Evolutionary conservation across 2,329 filamentous ascomycete genomes (phyloP).

Genomic region (Exophiala dermatitidis): DNA sequence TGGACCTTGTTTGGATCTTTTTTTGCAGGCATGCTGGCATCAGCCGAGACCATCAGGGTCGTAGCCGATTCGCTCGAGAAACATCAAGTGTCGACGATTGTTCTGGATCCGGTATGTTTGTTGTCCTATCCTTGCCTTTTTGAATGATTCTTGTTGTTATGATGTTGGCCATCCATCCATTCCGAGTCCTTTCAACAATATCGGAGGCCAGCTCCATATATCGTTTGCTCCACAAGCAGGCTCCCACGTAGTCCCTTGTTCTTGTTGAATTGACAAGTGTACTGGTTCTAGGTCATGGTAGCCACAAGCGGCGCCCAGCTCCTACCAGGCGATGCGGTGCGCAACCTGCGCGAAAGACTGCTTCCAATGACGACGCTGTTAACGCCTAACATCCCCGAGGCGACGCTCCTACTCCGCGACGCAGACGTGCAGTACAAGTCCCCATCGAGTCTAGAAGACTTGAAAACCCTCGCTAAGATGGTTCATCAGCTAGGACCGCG

Average conservation of each 20-base stretch:
- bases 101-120: constrained; percentile 65
- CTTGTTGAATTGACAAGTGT: constrained; percentile 5
- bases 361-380: constrained; percentile 41
- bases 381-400: constrained; percentile 46
- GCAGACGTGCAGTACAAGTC: constrained; percentile 29
- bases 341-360: constrained; percentile 35
- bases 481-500: constrained; percentile 64
- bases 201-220: no score
- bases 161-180: no score
- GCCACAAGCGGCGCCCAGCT: constrained; percentile 44
- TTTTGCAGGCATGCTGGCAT: constrained; percentile 69
- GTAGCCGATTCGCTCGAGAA: constrained; percentile 59
- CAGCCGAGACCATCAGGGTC: constrained; percentile 59
- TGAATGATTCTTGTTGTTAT: no score
- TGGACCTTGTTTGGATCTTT: background rate
- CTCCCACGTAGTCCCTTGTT: no score
- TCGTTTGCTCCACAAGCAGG: no score
- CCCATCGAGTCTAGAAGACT: constrained; percentile 49
- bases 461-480: constrained; percentile 60
- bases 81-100: constrained; percentile 40
- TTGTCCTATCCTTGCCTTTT: no score
- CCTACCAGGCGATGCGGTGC: constrained; percentile 39
- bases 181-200: no score
- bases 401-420: constrained; percentile 39
- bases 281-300: constrained; percentile 69